phyloP scores from a whole-genome alignment of 805 yeast species.

The Lipomyces oligophaga region DNA sequence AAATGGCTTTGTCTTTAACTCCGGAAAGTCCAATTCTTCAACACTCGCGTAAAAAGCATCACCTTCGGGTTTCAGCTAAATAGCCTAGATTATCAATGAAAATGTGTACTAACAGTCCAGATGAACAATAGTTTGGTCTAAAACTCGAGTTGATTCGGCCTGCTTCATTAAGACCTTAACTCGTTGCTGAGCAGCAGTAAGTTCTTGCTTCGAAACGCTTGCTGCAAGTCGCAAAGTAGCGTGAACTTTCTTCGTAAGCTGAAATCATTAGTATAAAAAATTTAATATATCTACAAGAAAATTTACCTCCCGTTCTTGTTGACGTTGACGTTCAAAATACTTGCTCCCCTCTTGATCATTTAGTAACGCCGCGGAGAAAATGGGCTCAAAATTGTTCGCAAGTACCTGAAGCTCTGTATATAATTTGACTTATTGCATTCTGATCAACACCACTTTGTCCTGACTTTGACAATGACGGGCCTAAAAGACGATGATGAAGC shows the following conservation, averaged over 20 bases:
- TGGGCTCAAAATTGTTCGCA: too few species aligned
- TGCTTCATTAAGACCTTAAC: conserved; percentile 10
- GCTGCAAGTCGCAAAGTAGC: conserved; percentile 7
- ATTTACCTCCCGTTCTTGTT: conserved; percentile 21
- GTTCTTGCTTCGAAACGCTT: conserved; percentile 13
- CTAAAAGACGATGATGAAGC: conserved; percentile 28
- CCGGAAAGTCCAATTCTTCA: conserved; percentile 58
- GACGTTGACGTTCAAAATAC: conserved; percentile 29
- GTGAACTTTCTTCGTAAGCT: conserved; percentile 21
- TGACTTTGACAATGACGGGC: conserved; percentile 30
- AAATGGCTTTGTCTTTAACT: conserved; percentile 57
- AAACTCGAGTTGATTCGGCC: conserved; percentile 22
- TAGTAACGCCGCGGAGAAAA: background rate
- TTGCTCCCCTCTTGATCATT: conserved; percentile 24
- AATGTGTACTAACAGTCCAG: conserved; percentile 28
- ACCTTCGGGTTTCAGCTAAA: conserved; percentile 12
- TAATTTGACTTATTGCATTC: conserved; percentile 25
- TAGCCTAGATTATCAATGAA: too few species aligned
- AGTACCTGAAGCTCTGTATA: conserved; percentile 29
- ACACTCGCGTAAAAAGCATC: conserved; percentile 94
- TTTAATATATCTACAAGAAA: background rate
- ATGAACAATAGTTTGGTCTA: conserved; percentile 31
- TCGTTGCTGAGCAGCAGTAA: conserved; percentile 20
- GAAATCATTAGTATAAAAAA: background rate
- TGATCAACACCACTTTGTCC: conserved; percentile 32